Percentiles rank a stretch among this genome's conserved stretches.
phyloP scores from a whole-genome alignment of 495 filamentous ascomycete species.

The Melanomma pulvis-pyrius region DNA sequence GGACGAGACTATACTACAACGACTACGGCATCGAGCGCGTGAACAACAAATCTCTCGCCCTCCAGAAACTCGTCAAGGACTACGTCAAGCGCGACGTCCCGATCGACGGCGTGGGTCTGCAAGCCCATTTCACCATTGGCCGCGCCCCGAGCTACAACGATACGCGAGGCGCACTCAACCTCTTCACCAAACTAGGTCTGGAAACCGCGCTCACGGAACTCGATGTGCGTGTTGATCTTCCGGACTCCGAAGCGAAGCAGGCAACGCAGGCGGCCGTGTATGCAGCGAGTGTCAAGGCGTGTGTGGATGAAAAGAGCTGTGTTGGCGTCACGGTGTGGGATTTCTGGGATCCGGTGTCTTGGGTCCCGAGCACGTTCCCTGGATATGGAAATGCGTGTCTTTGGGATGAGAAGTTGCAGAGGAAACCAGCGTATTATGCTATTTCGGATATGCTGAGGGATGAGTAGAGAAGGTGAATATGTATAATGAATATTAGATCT shows the following conservation, averaged over 20 bases:
- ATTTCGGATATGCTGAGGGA: conserved; percentile 26
- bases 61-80: conserved; percentile 53
- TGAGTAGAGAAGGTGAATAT: not conserved
- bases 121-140: conserved; percentile 63
- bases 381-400: conserved; percentile 37
- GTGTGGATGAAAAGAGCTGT: conserved; percentile 60
- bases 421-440: conserved; percentile 37
- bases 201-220: conserved; percentile 68
- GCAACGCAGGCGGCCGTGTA: conserved; percentile 63
- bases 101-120: conserved; percentile 64
- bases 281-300: conserved; percentile 58
- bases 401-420: conserved; percentile 30
- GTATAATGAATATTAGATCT: not conserved
- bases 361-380: conserved; percentile 41
- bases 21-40: conserved; percentile 66
- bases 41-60: conserved; percentile 53
- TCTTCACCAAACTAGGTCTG: conserved; percentile 53
- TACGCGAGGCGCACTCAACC: conserved; percentile 47
- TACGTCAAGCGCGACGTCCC: conserved; percentile 53
- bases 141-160: conserved; percentile 48
- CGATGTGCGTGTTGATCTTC: conserved; percentile 54
- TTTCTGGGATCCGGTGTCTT: conserved; percentile 55
- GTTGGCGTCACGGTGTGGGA: conserved; percentile 72
- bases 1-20: conserved; percentile 67
- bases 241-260: conserved; percentile 51